Percentiles rank a stretch among this genome's conserved stretches.
Evolutionary conservation across 2,329 filamentous ascomycete species (phyloP).

Genomic region (Clarireedia sp.): DNA sequence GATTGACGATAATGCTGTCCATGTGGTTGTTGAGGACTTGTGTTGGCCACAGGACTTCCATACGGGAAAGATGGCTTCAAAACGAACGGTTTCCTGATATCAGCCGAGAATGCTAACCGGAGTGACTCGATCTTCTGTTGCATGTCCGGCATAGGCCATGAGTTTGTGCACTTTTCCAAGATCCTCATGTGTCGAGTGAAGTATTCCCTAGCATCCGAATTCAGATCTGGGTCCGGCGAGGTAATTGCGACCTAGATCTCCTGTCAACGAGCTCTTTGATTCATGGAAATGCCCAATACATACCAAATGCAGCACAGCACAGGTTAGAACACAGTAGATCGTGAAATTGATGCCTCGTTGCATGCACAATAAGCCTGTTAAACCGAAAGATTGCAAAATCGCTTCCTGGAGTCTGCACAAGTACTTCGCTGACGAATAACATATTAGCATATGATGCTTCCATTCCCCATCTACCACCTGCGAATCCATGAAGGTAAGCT

Average conservation of each 20-base stretch:
- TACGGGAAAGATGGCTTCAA: slow-evolving; percentile 83
- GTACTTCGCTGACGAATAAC: slow-evolving; percentile 75
- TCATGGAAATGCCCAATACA: slow-evolving; percentile 32
- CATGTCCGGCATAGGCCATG: slow-evolving; percentile 85
- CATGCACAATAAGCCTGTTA: slow-evolving; percentile 82
- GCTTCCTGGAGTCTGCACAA: slow-evolving; percentile 84
- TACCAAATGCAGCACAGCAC: slow-evolving; percentile 88
- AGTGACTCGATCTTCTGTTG: slow-evolving; percentile 84
- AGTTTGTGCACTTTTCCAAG: slow-evolving; percentile 72
- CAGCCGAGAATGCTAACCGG: slow-evolving; percentile 83
- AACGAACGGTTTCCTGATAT: slow-evolving; percentile 77
- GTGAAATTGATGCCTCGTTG: slow-evolving; percentile 89
- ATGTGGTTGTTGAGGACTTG: slow-evolving; percentile 19
- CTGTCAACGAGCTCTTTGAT: slow-evolving; percentile 6
- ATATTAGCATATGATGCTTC: slow-evolving; percentile 82
- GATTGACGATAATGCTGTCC: slow-evolving; percentile 24
- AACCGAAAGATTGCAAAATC: slow-evolving; percentile 65
- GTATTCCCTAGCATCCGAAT: slow-evolving; percentile 75
- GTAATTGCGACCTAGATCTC: slow-evolving; percentile 71
- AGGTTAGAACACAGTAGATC: slow-evolving; percentile 86
- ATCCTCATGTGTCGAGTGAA: slow-evolving; percentile 93
- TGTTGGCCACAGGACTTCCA: slow-evolving; percentile 53
- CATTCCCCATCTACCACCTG: slow-evolving; percentile 64
- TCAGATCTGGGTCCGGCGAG: slow-evolving; percentile 83
- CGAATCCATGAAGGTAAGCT: slow-evolving; percentile 70